These are phyloP conservation scores for Catunica adiposa DNA, from an alignment of 2,329 filamentous ascomycete genomes.

Conservation along the genomic window DNA sequence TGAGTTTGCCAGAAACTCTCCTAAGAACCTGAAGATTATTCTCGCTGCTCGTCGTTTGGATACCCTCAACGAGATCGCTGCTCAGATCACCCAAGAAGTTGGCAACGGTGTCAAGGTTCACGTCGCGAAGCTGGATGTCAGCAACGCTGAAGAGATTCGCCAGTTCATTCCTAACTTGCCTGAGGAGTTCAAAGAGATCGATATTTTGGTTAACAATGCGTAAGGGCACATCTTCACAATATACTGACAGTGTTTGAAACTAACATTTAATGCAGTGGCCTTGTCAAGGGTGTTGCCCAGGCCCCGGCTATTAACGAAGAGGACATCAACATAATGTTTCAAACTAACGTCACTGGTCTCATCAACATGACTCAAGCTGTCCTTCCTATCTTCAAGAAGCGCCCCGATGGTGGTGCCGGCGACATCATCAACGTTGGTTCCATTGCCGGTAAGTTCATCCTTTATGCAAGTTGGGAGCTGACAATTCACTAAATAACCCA, in stretches of 20 bases:
- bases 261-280: slow-evolving; percentile 39
- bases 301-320: slow-evolving; percentile 67
- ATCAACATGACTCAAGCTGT: slow-evolving; percentile 95
- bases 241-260: background rate
- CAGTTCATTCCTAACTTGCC: slow-evolving; percentile 59
- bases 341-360: slow-evolving; percentile 84
- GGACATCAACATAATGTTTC: slow-evolving; percentile 77
- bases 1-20: slow-evolving; percentile 79
- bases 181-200: slow-evolving; percentile 65
- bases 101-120: slow-evolving; percentile 67
- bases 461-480: background rate
- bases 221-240: slow-evolving; percentile 33
- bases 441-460: slow-evolving; percentile 46
- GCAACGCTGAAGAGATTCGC: slow-evolving; percentile 56
- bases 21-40: slow-evolving; percentile 64
- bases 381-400: slow-evolving; percentile 64
- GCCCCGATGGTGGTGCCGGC: slow-evolving; percentile 57
- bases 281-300: slow-evolving; percentile 75
- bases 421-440: slow-evolving; percentile 93
- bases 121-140: slow-evolving; percentile 74
- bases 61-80: slow-evolving; percentile 56
- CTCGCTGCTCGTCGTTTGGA: slow-evolving; percentile 80
- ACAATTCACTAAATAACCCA: no score
- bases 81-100: slow-evolving; percentile 59
- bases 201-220: slow-evolving; percentile 94